A percentile compares a stretch with the other conserved stretches of the same genome.
phyloP scores from a whole-genome alignment of 2,329 filamentous ascomycete species.

The Aspergillus bombycis region DNA sequence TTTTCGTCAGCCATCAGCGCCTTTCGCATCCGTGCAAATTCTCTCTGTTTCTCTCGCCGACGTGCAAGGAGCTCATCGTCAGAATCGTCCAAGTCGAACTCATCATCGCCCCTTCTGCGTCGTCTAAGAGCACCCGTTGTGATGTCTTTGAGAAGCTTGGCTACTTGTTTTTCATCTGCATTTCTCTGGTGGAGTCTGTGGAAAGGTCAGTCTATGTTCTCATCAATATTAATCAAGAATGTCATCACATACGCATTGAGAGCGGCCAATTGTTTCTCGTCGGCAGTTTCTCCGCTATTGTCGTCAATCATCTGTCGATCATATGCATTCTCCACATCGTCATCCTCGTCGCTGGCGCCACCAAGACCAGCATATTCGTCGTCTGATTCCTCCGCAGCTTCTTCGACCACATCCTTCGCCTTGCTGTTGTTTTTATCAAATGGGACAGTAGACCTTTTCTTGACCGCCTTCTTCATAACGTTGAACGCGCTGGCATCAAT shows the following conservation, averaged over 20 bases:
- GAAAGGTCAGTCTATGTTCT: constrained; percentile 23
- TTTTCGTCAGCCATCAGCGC: constrained; percentile 86
- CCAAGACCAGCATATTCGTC: constrained; percentile 96
- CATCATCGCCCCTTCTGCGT: constrained; percentile 72
- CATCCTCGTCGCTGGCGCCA: constrained; percentile 85
- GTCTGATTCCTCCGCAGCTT: constrained; percentile 95
- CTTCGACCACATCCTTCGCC: constrained; percentile 84
- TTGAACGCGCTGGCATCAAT: constrained; percentile 63
- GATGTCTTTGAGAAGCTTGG: constrained; percentile 90
- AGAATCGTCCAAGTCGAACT: constrained; percentile 85
- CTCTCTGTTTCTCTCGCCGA: constrained; percentile 78
- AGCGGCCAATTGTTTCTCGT: constrained; percentile 80
- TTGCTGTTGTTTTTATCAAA: constrained; percentile 87
- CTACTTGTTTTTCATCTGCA: constrained; percentile 82
- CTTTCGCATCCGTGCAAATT: constrained; percentile 90
- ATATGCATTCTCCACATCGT: constrained; percentile 73
- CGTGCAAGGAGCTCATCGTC: constrained; percentile 78
- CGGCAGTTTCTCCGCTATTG: constrained; percentile 71
- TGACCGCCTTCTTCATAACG: constrained; percentile 68
- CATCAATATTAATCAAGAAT: constrained; percentile 29
- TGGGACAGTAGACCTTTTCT: constrained; percentile 55
- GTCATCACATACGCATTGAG: constrained; percentile 75
- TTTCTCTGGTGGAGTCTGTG: constrained; percentile 74
- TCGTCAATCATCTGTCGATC: constrained; percentile 92
- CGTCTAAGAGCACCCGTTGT: constrained; percentile 84